Conservation (phyloP, 768 basidiomycete genomes). For the Sarcodon aspratus region DNA sequence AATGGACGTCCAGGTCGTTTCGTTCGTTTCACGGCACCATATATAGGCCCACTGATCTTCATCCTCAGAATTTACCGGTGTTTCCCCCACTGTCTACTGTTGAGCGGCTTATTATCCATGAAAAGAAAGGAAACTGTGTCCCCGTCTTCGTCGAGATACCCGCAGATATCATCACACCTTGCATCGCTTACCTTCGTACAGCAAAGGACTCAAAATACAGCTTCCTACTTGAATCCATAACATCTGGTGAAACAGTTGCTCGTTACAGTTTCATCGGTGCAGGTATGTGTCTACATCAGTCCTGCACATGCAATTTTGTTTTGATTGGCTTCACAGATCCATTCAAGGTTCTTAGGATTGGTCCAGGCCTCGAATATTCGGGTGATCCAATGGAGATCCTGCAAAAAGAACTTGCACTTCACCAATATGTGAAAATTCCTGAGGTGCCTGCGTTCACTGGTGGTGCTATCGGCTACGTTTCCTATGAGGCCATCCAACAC, state of each 20-base stretch:
- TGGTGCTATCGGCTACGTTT: constrained; percentile 94
- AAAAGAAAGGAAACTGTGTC: constrained; percentile 85
- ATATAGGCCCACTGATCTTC: constrained; percentile 1
- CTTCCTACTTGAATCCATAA: constrained; percentile 89
- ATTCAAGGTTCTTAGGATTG: constrained; percentile 82
- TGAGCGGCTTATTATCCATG: constrained; percentile 65
- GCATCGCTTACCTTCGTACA: constrained; percentile 90
- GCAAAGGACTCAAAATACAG: constrained; percentile 90
- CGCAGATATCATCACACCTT: constrained; percentile 93
- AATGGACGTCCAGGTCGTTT: constrained; percentile 17
- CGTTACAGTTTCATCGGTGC: constrained; percentile 96
- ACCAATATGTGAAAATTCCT: constrained; percentile 86
- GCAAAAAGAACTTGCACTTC: constrained; percentile 75
- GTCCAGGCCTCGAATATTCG: constrained; percentile 66
- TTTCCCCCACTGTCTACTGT: constrained; percentile 64
- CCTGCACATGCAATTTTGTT: background rate
- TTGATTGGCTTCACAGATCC: constrained; percentile 51
- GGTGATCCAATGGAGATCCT: constrained; percentile 85
- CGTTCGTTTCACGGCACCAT: background rate
- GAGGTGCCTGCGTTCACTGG: constrained; percentile 93
- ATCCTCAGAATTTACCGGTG: constrained; percentile 48
- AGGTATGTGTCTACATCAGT: constrained; percentile 38
- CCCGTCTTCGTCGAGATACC: constrained; percentile 90
- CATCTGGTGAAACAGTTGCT: constrained; percentile 82
- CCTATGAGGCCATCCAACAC: constrained; percentile 92